These are phyloP conservation scores for Penicillium sp. DNA, from an alignment of 2,329 filamentous ascomycete genomes.

Conservation along the genomic window DNA sequence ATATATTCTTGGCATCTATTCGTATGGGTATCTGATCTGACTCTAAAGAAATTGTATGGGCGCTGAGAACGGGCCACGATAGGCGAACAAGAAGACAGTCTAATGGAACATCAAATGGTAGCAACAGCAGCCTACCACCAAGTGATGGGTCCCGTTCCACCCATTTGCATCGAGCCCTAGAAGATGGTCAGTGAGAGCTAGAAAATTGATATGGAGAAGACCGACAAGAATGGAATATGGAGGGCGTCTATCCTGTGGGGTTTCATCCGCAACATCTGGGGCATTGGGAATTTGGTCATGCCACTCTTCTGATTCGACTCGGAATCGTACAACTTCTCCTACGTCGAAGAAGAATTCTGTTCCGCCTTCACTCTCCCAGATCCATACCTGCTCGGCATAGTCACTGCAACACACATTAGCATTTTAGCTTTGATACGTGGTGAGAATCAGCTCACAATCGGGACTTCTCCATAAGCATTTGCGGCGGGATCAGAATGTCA, in stretches of 20 bases:
- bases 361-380: conserved; percentile 73
- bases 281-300: conserved; percentile 77
- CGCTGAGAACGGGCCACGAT: not conserved
- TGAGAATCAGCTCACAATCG: conserved; percentile 61
- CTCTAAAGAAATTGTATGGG: conserved; percentile 10
- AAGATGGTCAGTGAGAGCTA: conserved; percentile 11
- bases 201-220: not conserved
- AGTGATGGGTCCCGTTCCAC: conserved; percentile 44
- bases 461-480: conserved; percentile 70
- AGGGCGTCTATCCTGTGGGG: conserved; percentile 58
- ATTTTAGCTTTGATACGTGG: not conserved
- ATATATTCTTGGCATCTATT: conserved; percentile 9
- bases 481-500: conserved; percentile 77
- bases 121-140: conserved; percentile 42
- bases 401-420: conserved; percentile 52
- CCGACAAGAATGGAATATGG: conserved; percentile 47
- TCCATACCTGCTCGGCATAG: conserved; percentile 73
- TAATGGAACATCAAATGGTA: not conserved
- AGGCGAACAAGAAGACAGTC: conserved; percentile 1
- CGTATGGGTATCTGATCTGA: conserved; percentile 25
- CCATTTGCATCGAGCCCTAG: conserved; percentile 48
- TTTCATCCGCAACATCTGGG: conserved; percentile 61
- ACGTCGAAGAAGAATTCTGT: conserved; percentile 81
- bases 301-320: conserved; percentile 86
- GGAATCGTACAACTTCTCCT: conserved; percentile 82